Percentiles rank a stretch among this genome's conserved stretches.
Conservation (phyloP, 306 rosid species). For the apple (Malus domestica) region DNA sequence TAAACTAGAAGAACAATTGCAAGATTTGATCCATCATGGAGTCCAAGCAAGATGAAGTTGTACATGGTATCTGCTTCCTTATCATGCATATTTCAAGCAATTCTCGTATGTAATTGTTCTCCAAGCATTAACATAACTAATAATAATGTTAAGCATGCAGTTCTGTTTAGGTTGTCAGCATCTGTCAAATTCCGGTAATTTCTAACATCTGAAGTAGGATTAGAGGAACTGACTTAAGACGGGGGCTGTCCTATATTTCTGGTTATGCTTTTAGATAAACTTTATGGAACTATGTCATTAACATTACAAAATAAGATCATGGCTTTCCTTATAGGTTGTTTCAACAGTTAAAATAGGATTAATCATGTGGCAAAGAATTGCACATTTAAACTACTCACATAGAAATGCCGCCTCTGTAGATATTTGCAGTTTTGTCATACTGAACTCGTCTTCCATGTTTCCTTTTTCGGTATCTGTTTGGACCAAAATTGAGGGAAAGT, state of each 20-base stretch:
- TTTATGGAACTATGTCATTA: background rate
- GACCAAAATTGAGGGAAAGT: too few species aligned
- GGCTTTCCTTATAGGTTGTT: background rate
- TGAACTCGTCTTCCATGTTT: too few species aligned
- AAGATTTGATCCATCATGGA: constrained; percentile 32
- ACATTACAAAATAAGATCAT: background rate
- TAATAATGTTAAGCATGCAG: background rate
- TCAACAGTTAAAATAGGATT: too few species aligned
- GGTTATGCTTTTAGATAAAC: background rate
- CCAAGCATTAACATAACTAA: too few species aligned
- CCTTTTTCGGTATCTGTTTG: too few species aligned
- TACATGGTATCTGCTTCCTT: constrained; percentile 30
- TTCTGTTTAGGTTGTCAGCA: background rate
- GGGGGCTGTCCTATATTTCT: background rate
- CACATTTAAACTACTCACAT: too few species aligned
- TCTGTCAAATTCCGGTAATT: background rate
- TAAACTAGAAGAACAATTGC: background rate
- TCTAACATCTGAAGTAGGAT: background rate
- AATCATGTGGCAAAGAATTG: too few species aligned
- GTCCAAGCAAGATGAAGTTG: constrained; percentile 27
- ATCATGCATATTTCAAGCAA: background rate
- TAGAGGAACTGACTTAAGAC: background rate
- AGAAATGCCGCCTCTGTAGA: too few species aligned
- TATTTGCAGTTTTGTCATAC: too few species aligned
- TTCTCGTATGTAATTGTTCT: background rate